phyloP scores from a whole-genome alignment of 306 rosid species.

The Cicer yamashitae region DNA sequence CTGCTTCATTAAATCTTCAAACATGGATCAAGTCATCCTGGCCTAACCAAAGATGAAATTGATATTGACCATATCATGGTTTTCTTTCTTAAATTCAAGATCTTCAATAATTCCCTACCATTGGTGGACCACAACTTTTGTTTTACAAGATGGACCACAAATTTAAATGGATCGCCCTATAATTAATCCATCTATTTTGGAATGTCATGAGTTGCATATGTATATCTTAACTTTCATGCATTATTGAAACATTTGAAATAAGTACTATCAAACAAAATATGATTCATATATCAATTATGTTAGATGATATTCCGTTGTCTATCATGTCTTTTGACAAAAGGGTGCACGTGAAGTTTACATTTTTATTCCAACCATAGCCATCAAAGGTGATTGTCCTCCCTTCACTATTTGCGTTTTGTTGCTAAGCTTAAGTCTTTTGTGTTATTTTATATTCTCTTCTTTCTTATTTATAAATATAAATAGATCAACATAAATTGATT shows the following conservation, averaged over 20 bases:
- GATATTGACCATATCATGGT: no score
- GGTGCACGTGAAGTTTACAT: conserved; percentile 17
- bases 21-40: no score
- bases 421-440: background rate
- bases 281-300: conserved; percentile 1
- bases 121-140: background rate
- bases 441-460: no score
- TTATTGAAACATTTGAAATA: background rate
- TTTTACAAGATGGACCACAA: background rate
- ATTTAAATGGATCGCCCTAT: background rate
- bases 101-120: background rate
- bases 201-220: background rate
- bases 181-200: background rate
- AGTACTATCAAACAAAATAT: background rate
- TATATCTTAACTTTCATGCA: background rate
- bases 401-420: background rate
- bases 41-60: no score
- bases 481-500: no score
- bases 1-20: no score
- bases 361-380: conserved; percentile 10
- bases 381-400: background rate
- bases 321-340: conserved; percentile 3
- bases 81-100: no score
- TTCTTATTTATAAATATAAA: no score
- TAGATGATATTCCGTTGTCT: background rate